A percentile compares a stretch with the other conserved stretches of the same genome.
phyloP scores from a whole-genome alignment of 169 alveolate species.

The Blepharisma undulans region DNA sequence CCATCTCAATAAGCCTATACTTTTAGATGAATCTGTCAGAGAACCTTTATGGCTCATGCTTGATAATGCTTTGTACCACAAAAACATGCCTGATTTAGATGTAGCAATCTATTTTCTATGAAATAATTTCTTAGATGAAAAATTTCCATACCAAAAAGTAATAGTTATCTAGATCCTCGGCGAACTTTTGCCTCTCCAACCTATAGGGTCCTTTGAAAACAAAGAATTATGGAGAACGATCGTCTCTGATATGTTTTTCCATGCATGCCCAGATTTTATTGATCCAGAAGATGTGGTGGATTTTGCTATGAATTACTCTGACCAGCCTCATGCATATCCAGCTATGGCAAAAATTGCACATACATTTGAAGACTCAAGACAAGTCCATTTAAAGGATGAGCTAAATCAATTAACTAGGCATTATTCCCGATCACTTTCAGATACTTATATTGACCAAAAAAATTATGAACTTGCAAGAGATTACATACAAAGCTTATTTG shows the following conservation, averaged over 20 bases:
- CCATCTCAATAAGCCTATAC: background rate
- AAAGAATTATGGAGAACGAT: background rate
- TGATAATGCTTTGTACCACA: background rate
- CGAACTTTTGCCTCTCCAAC: background rate
- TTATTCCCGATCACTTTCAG: background rate
- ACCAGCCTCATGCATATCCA: background rate
- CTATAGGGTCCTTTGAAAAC: background rate
- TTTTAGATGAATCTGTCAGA: background rate
- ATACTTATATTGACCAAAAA: background rate
- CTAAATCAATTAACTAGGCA: background rate
- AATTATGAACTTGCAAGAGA: background rate
- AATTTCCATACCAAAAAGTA: background rate
- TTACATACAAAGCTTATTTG: background rate
- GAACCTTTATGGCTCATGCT: background rate
- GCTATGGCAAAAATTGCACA: background rate
- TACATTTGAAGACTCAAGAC: background rate
- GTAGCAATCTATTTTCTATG: background rate
- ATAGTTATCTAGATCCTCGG: background rate
- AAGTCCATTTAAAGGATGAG: background rate
- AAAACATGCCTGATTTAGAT: constrained; percentile 1
- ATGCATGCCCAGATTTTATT: background rate
- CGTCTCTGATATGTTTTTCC: background rate
- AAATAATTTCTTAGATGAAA: background rate
- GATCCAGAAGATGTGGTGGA: background rate
- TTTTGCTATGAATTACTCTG: background rate